Evolutionary conservation across 805 yeast genomes (phyloP), one percentile per base, ranked within the genome.

Genomic region (Kodamaea hsintzibuensis): DNA sequence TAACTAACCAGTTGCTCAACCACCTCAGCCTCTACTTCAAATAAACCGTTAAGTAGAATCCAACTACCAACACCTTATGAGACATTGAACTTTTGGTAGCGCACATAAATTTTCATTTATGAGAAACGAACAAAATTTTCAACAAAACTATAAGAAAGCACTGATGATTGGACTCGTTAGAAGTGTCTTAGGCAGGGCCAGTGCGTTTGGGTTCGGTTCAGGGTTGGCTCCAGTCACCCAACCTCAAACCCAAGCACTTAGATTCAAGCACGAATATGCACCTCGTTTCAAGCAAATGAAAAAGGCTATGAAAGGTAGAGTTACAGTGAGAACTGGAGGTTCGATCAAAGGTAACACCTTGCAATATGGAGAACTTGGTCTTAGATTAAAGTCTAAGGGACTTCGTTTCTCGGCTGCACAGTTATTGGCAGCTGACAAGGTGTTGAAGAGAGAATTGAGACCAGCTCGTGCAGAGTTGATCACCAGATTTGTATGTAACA

Each of bases 221-320:
- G 35, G 16, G 3, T 7, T 18, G 13, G 14, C 39, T 13, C 42
- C 52, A n/a, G 39, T 42, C 18, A 10, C 42, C 13, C 17, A 35
- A 10, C 45, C 49, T 8, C 43, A 37, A 39, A 14, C 19, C 6
- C 40, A 30, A 19, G 35, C 49, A 19, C 48, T 69, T 44, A 72
- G 89, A 65, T 79, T 73, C 59, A 82, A 82, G 54, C 91, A 86
- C 66, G 91, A 86, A 62, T 82, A 80, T 63, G 90, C 91, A n/a
- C 96, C 96, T 42, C 78, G 93, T 63, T 85, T 78, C 68, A 84
- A 82, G 61, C 74, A 76, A 53, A 75, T 84, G 47, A 79, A 82
- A 62, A 93, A 93, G 71, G 89, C 90, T 48, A 91, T 89, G 72
- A 95, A 95, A 69, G 99, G 99, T 25, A 80, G 98, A 62, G 97